These are phyloP conservation scores for Henckelia pumila DNA, from an alignment of 257 asterid genomes.

Conservation along the genomic window DNA sequence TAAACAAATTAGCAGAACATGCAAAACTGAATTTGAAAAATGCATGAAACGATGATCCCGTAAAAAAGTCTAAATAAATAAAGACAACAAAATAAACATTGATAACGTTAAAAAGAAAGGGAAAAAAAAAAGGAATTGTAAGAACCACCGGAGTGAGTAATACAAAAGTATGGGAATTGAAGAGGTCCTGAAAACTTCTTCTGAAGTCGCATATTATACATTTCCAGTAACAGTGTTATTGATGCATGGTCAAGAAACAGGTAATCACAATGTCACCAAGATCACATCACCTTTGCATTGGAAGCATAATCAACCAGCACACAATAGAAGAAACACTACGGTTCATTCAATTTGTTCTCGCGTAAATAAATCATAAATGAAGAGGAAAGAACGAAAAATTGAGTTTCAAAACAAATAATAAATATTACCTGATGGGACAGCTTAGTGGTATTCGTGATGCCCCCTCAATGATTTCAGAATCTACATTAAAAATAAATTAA, in stretches of 20 bases:
- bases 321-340: not conserved
- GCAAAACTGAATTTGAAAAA: slow-evolving; percentile 18
- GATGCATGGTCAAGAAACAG: not conserved
- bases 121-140: not conserved
- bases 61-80: not conserved
- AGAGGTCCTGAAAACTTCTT: slow-evolving; percentile 12
- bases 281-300: not conserved
- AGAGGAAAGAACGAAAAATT: slow-evolving; percentile 11
- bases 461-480: slow-evolving; percentile 86
- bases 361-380: slow-evolving; percentile 7
- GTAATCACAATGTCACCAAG: not conserved
- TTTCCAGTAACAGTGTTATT: not conserved
- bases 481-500: slow-evolving; percentile 38
- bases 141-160: slow-evolving; percentile 15
- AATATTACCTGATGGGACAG: slow-evolving; percentile 86
- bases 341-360: not conserved
- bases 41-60: not conserved
- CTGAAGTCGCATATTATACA: slow-evolving; percentile 1
- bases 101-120: not conserved
- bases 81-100: not conserved
- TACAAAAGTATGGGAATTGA: slow-evolving; percentile 15
- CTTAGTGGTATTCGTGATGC: slow-evolving; percentile 79
- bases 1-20: slow-evolving; percentile 20
- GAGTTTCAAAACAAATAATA: slow-evolving; percentile 15
- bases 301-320: slow-evolving; percentile 20